Percentiles rank a stretch among this genome's conserved stretches.
Conservation (phyloP, 805 yeast species). For the Scheffersomyces amazonensis region DNA sequence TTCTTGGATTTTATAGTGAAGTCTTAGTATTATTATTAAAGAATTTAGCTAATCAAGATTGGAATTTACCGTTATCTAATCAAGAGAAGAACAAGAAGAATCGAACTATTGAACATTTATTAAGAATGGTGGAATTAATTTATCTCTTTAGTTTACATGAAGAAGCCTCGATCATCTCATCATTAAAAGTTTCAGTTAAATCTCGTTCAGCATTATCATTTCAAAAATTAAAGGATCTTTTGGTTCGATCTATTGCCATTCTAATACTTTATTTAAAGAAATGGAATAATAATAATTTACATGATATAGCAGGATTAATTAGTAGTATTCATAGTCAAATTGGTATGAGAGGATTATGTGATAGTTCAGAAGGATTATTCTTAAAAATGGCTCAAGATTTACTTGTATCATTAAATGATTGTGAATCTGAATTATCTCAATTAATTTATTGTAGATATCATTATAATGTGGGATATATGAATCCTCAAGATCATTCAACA, state of each 20-base stretch:
- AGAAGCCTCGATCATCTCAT: conserved; percentile 41
- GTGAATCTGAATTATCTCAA: conserved; percentile 71
- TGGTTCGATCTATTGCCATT: conserved; percentile 35
- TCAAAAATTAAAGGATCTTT: conserved; percentile 43
- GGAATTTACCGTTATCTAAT: conserved; percentile 25
- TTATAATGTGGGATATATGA: conserved; percentile 52
- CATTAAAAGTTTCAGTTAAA: conserved; percentile 39
- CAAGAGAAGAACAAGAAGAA: no score
- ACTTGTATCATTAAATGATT: conserved; percentile 39
- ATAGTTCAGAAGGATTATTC: conserved; percentile 58
- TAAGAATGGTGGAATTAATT: conserved; percentile 37
- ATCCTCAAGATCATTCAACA: conserved; percentile 64
- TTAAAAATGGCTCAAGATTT: conserved; percentile 57
- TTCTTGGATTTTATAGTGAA: conserved; percentile 54
- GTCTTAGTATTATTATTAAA: conserved; percentile 39
- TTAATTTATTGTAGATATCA: conserved; percentile 78
- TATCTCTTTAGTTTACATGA: conserved; percentile 53
- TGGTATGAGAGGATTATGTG: conserved; percentile 71
- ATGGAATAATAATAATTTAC: neutral
- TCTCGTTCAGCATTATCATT: conserved; percentile 42
- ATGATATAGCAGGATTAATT: conserved; percentile 8
- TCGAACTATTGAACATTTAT: conserved; percentile 7
- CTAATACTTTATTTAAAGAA: conserved; percentile 33
- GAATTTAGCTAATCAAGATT: conserved; percentile 22
- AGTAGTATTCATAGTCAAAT: conserved; percentile 61